Evolutionary conservation across 495 filamentous ascomycete species (phyloP), one percentile per base, ranked within the genome.

Genomic region (Lasiosphaeria ovina): DNA sequence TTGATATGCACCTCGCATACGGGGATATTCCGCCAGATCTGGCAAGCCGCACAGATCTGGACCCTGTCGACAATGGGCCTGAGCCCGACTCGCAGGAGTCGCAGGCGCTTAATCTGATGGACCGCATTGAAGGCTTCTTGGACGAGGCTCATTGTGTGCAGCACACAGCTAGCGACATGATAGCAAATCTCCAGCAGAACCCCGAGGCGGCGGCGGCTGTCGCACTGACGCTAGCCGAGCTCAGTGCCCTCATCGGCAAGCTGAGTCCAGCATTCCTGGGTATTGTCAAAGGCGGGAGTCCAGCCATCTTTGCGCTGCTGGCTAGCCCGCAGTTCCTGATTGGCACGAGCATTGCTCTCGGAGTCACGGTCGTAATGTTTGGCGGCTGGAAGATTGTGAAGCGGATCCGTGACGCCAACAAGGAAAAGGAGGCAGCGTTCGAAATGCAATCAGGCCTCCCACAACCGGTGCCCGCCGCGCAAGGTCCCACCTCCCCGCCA

Each of bases 361-460:
- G 92, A 12, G 88, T 93, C 12, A 97, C 92, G 0, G 85, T 98
- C 4, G 88, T 98, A 64, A 92, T 94, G 76, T 87, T 98, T 55
- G 94, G 94, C 45, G 94, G 94, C 12, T 97, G 90, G 83, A 97
- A 94, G 78, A 97, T 98, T 68, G 86, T 98, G 76, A 95, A 96
- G 79, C 86, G 86, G 66, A 88, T 97, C 63, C 57, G 74, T 65
- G 70, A 76, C 61, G 60, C 67, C 51, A 68, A 68, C 36, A 76
- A 77, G 60, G 78, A 80, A 35, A 79, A 81, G 57, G 78, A 78
- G 34, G 76, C 83, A 69, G 76, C 87, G 52, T 83, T 74, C 65
- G 82, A 75, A 72, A 82, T 66, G 76, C 79, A 71, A 71, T 74
- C 48, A 35, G 48, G 57, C 35, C 58, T 3, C 55, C 55, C 32